Base-by-base conservation (phyloP, 768 basidiomycete genomes). In the Leccinum ochraceum region DNA sequence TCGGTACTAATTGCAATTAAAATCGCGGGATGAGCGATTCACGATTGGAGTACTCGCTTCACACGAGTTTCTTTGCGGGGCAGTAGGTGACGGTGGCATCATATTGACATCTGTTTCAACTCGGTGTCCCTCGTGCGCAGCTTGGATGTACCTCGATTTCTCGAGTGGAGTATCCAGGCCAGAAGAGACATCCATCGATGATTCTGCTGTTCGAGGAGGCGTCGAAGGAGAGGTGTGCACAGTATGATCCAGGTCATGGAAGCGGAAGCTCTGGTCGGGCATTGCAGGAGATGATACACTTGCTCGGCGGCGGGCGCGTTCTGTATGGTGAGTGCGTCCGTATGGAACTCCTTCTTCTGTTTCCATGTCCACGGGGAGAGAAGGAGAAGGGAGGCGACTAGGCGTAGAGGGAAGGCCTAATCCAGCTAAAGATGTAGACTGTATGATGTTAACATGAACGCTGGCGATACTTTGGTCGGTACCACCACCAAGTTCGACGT, bases 391-490 rank as follows among this genome's bases (percentile, higher is more conserved):
- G 53, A 26, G 72, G 77, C 4, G 86, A 82, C 60, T 58, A 20
- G 72, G 69, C 6, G 72, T 74, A 7, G 72, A 71, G 14, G 72
- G 72, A 14, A 69, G 34, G 13, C 71, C 71, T 8, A 72, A 57
- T 44, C 71, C 71, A 6, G 63, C 60, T 2, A 63, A 20, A n/a
- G 68, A 63, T 3, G 62, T 24, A 48, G 72, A 56, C 55, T 82
- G 80, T 60, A 90, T 79, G 79, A 90, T 86, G 57, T 88, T 82
- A 50, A 90, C 84, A 20, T 90, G 88, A 30, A 88, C 79, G n/a
- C 87, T 85, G 10, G 84, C 85, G 64, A 90, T 85, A 68, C 86
- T 88, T 24, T 24, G 72, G 61, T 73, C 77, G n/a, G 67, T 61
- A 54, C 83, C 80, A n/a, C 75, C 80, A 20, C 75, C 77, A 26